Conservation (phyloP, 768 basidiomycete species). For the Naganishia antarctica region DNA sequence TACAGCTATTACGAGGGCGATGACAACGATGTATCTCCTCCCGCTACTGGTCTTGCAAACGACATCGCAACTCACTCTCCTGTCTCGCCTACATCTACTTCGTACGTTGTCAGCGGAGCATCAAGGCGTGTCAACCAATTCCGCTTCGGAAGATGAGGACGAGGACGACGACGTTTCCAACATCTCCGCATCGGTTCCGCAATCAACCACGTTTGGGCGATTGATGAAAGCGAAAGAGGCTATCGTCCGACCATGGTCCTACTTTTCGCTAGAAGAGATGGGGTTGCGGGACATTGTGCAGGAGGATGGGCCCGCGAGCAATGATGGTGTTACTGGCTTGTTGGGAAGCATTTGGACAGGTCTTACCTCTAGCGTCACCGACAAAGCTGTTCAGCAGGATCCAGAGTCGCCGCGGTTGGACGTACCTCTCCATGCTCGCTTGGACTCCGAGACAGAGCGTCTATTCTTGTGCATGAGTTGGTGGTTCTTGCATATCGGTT, state of each 20-base stretch:
- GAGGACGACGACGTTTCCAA: constrained; percentile 28
- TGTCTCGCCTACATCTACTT: constrained; percentile 62
- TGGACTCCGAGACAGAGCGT: constrained; percentile 62
- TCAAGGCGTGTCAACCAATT: background rate
- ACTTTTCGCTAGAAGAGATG: constrained; percentile 29
- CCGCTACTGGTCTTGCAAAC: constrained; percentile 83
- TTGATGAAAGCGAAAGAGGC: constrained; percentile 12
- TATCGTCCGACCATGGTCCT: constrained; percentile 21
- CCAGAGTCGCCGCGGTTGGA: background rate
- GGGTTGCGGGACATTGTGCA: constrained; percentile 30
- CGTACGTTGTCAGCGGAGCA: constrained; percentile 50
- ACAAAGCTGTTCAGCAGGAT: background rate
- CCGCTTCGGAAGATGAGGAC: constrained; percentile 19
- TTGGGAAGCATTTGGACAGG: constrained; percentile 18
- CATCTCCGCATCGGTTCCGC: background rate
- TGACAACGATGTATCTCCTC: constrained; percentile 79
- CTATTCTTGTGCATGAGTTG: constrained; percentile 81
- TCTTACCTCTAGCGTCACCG: background rate
- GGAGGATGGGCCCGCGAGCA: constrained; percentile 43
- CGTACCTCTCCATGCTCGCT: constrained; percentile 20
- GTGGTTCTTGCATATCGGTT: constrained; percentile 89
- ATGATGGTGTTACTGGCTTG: constrained; percentile 50
- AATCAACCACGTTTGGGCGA: background rate
- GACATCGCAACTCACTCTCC: constrained; percentile 73
- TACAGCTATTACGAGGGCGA: constrained; percentile 75